Conservation (phyloP, 2,329 filamentous ascomycete species). For the Bipolaris oryzae region DNA sequence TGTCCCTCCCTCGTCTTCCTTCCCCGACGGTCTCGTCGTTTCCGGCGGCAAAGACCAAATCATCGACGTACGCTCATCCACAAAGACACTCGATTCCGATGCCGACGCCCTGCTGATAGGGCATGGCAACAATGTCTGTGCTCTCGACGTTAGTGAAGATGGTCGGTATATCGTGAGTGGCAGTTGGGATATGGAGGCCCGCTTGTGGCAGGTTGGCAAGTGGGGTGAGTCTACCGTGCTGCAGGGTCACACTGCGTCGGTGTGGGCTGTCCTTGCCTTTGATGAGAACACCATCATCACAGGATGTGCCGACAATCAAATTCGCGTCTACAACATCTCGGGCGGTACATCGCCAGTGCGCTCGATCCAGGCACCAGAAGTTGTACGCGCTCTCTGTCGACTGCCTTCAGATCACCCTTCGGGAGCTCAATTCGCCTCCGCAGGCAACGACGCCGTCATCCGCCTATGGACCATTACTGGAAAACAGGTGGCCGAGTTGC, state of each 20-base stretch:
- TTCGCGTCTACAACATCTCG: constrained; percentile 76
- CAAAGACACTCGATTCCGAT: constrained; percentile 70
- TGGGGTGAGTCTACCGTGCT: constrained; percentile 80
- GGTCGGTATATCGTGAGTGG: constrained; percentile 83
- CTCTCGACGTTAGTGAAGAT: constrained; percentile 76
- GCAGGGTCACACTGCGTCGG: constrained; percentile 76
- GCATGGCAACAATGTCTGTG: constrained; percentile 85
- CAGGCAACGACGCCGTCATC: constrained; percentile 89
- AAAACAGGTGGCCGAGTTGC: constrained; percentile 74
- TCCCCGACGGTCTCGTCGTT: constrained; percentile 79
- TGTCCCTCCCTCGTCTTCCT: constrained; percentile 69
- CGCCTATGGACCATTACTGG: constrained; percentile 86
- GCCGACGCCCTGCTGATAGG: constrained; percentile 86
- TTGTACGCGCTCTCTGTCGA: constrained; percentile 86
- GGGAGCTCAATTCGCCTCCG: constrained; percentile 90
- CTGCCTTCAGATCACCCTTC: constrained; percentile 77
- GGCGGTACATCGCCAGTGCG: constrained; percentile 68
- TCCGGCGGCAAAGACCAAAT: constrained; percentile 91
- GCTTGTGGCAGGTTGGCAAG: constrained; percentile 82
- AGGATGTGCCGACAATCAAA: constrained; percentile 88
- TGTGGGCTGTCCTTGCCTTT: constrained; percentile 90
- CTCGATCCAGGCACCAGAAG: constrained; percentile 72
- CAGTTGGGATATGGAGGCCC: constrained; percentile 89
- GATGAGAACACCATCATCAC: constrained; percentile 75
- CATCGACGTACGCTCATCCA: constrained; percentile 83